Evolutionary conservation across 129 eudicot genomes (phyloP), one percentile per base, ranked within the genome.

Genomic region (Artemisia annua): DNA sequence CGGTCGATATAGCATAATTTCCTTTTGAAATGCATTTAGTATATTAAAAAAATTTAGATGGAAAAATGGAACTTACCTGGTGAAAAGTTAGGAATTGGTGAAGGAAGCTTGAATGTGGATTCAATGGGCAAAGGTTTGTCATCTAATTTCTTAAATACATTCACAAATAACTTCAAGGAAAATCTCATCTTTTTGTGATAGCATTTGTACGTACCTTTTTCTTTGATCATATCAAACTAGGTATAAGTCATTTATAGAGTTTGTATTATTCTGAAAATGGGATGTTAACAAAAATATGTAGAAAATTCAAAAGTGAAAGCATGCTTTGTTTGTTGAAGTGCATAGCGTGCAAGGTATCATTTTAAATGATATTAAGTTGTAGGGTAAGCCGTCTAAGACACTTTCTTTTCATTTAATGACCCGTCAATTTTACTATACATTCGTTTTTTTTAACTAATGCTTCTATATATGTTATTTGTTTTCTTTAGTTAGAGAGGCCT

Each of bases 21-120:
- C 64, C 18, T 32, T 39, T 4, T 20, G 3, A 66, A 44, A 11
- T 46, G 19, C 30, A 14, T 48, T 12, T 15, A 20, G 24, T 9
- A 59, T 46, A 1, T 0, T 5, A 11, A 0, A 0, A 16, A 14
- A 44, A 43, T 10, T 3, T 46, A 11, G 48, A 65, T 18, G 4
- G 3, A 18, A 15, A 71, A 12, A 16, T 2, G 30, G 58, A 17
- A 9, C 16, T n/a, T 72, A 91, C 96, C 96, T 81, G 78, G 76
- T 51, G 93, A 90, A 89, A 87, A 91, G 19, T 83, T 39, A 22
- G 97, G 96, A 52, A 86, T 17, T 10, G 87, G 83, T 78, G 89
- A 63, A 64, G 97, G 97, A 71, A 91, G 85, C 30, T 71, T 82
- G 84, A 88, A 91, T 28, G 64, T 24, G 65, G 89, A 67, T 53